phyloP scores from a whole-genome alignment of 352 stramenopile species.

The Globisporangium orthogonon region DNA sequence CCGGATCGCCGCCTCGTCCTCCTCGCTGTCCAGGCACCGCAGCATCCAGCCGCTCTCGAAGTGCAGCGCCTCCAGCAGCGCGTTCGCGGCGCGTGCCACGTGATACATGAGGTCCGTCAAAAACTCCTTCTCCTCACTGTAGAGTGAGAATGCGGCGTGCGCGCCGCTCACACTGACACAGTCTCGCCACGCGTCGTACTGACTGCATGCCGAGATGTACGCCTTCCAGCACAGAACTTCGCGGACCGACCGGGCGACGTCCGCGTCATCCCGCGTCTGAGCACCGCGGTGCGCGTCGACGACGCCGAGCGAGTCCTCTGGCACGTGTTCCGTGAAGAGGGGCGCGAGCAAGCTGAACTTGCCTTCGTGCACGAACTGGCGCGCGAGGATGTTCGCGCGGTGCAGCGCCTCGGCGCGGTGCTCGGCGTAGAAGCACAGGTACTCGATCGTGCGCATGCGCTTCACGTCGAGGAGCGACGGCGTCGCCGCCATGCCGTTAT shows the following conservation, averaged over 20 bases:
- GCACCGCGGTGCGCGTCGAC: constrained; percentile 42
- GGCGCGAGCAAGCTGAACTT: constrained; percentile 61
- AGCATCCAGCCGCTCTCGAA: constrained; percentile 78
- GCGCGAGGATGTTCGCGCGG: constrained; percentile 50
- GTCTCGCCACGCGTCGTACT: constrained; percentile 71
- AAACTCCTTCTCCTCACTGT: constrained; percentile 76
- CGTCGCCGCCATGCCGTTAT: constrained; percentile 19
- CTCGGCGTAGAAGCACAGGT: constrained; percentile 65
- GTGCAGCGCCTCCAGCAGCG: constrained; percentile 63
- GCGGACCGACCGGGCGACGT: constrained; percentile 51
- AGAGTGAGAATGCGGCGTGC: constrained; percentile 22
- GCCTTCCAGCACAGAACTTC: constrained; percentile 68
- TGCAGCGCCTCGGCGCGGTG: constrained; percentile 58
- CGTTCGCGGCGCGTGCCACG: constrained; percentile 37
- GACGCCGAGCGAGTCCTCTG: constrained; percentile 63
- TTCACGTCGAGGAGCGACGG: constrained; percentile 37
- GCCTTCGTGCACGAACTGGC: constrained; percentile 64
- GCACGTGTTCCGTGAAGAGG: constrained; percentile 49
- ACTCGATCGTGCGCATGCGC: constrained; percentile 63
- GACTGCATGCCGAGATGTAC: constrained; percentile 53
- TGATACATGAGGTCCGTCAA: constrained; percentile 75
- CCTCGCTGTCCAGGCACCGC: constrained; percentile 34
- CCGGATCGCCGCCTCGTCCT: constrained; percentile 37
- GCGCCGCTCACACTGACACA: constrained; percentile 27
- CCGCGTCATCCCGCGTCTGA: constrained; percentile 32